A percentile compares a stretch with the other conserved stretches of the same genome.
phyloP scores from a whole-genome alignment of 129 eudicot genomes.

The Flaveria trinervia region DNA sequence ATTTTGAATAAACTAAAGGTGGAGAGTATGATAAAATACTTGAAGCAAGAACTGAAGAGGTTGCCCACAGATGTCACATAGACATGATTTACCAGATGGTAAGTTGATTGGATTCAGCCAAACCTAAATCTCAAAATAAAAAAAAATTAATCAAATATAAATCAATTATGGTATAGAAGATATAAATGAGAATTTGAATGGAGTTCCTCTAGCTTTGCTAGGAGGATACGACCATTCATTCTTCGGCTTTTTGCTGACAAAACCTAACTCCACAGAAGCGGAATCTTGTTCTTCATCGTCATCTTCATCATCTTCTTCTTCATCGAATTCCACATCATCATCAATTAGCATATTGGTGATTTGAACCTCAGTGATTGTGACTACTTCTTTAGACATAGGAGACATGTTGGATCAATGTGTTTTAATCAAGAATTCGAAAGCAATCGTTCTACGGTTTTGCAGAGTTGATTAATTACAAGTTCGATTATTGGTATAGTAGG shows the following conservation, averaged over 20 bases:
- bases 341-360: constrained; percentile 44
- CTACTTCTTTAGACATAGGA: constrained; percentile 40
- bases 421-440: background rate
- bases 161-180: too few species aligned
- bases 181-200: constrained; percentile 20
- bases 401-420: background rate
- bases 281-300: constrained; percentile 54
- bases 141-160: too few species aligned
- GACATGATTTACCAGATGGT: constrained; percentile 55
- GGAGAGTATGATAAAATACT: constrained; percentile 35
- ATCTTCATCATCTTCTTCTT: constrained; percentile 32
- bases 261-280: constrained; percentile 53
- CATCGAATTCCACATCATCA: constrained; percentile 42
- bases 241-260: constrained; percentile 56
- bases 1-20: background rate
- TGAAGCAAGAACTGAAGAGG: constrained; percentile 95
- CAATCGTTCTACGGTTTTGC: background rate
- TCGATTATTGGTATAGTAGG: too few species aligned
- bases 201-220: constrained; percentile 90
- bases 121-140: constrained; percentile 51
- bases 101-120: constrained; percentile 88
- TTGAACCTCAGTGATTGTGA: constrained; percentile 27
- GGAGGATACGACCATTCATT: constrained; percentile 71
- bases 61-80: constrained; percentile 75
- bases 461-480: too few species aligned